These are phyloP conservation scores for Colletotrichum lindemuthianum DNA, from an alignment of 2,329 filamentous ascomycete species.

Conservation along the genomic window DNA sequence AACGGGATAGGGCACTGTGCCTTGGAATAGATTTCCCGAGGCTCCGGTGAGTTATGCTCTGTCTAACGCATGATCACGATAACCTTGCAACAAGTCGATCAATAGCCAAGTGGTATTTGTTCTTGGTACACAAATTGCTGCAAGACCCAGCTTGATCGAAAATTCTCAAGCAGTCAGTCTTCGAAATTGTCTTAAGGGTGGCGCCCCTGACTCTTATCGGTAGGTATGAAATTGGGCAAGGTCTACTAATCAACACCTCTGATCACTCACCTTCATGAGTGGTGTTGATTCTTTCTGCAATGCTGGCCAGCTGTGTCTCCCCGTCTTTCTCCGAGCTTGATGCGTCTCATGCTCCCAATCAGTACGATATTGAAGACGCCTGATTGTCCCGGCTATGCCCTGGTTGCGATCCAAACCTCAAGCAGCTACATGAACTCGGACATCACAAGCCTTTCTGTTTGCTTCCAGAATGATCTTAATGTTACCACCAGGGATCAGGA, in stretches of 20 bases:
- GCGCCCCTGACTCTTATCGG: neutral
- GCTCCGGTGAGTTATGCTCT: too few species aligned
- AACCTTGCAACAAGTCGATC: too few species aligned
- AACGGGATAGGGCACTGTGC: too few species aligned
- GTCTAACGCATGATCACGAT: too few species aligned
- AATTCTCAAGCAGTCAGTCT: too few species aligned
- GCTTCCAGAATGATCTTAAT: slow-evolving; percentile 23
- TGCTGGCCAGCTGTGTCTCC: neutral
- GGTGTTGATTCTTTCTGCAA: neutral
- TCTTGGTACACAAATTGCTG: too few species aligned
- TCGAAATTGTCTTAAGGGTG: too few species aligned
- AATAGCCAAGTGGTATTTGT: too few species aligned
- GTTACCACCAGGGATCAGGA: slow-evolving; percentile 17
- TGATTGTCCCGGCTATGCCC: neutral
- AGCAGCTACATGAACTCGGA: slow-evolving; percentile 13
- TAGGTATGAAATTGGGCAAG: neutral
- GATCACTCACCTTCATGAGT: neutral
- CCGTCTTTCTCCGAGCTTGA: neutral
- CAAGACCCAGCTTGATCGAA: too few species aligned
- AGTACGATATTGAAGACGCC: neutral
- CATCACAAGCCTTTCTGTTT: slow-evolving; percentile 16
- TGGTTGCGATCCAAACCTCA: neutral
- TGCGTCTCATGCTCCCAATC: neutral
- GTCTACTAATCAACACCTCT: too few species aligned
- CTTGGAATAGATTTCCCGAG: too few species aligned